These are phyloP conservation scores for Pythium rhizo-oryzae DNA, from an alignment of 352 stramenopile genomes.

Conservation along the genomic window DNA sequence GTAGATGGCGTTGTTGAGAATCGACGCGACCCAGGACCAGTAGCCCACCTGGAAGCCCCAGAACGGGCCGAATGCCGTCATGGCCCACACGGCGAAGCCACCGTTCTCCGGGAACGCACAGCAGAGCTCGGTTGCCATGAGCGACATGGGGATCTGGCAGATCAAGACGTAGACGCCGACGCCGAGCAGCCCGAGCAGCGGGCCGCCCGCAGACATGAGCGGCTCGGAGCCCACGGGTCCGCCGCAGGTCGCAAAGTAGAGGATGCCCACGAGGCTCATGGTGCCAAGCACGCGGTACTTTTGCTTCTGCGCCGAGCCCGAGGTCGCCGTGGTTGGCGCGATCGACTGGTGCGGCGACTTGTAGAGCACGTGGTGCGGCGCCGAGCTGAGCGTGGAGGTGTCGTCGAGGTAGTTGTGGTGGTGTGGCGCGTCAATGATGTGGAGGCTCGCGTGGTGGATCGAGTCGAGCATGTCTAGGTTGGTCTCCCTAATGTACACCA, in stretches of 20 bases:
- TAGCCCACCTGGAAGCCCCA: slow-evolving; percentile 88
- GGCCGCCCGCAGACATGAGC: slow-evolving; percentile 31
- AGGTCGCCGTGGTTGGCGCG: slow-evolving; percentile 39
- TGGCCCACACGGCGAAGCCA: slow-evolving; percentile 85
- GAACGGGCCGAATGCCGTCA: slow-evolving; percentile 72
- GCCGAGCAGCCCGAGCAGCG: slow-evolving; percentile 58
- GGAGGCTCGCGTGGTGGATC: slow-evolving; percentile 4
- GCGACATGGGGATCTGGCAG: slow-evolving; percentile 78
- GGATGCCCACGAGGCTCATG: slow-evolving; percentile 27
- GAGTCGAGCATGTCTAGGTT: neutral
- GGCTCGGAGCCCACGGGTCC: slow-evolving; percentile 32
- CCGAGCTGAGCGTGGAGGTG: slow-evolving; percentile 31
- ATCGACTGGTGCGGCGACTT: slow-evolving; percentile 63
- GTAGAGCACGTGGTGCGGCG: too few relatives aligned
- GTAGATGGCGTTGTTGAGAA: slow-evolving; percentile 47
- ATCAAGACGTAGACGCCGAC: slow-evolving; percentile 86
- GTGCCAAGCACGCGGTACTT: slow-evolving; percentile 31
- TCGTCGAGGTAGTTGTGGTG: too few relatives aligned
- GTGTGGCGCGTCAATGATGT: too few relatives aligned
- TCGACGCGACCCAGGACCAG: slow-evolving; percentile 75
- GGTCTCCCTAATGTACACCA: too few relatives aligned
- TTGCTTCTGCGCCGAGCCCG: slow-evolving; percentile 6
- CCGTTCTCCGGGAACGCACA: slow-evolving; percentile 76
- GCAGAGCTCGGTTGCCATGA: slow-evolving; percentile 45
- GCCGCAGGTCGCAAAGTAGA: slow-evolving; percentile 34